Evolutionary conservation across 768 basidiomycete species (phyloP), one percentile per base, ranked within the genome.

Genomic region (Tricholoma matsutake): DNA sequence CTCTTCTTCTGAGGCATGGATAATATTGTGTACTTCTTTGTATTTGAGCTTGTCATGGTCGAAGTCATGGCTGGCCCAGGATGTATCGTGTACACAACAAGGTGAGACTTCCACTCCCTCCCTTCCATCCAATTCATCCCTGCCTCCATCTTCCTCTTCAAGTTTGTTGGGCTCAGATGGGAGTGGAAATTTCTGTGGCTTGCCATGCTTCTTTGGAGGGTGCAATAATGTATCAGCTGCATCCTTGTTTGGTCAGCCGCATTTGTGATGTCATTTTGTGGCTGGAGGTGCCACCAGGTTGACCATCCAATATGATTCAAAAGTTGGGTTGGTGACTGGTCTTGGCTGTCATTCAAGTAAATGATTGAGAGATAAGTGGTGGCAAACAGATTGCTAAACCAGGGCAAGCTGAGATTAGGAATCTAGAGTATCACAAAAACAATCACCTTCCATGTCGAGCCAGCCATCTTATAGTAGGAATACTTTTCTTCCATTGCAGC

Each of bases 221-320:
- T 54, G 37, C 20, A 64, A 52, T 2, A 59, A 61, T 49, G 66
- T 71, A 57, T 73, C 67, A 10, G 61, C n/a, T n/a, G n/a, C 67
- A n/a, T 79, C 78, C 68, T 86, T 85, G 60, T 80, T 83, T 7
- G 83, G 73, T n/a, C 88, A 81, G 25, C 89, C 89, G 59, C 91
- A 84, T 70, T 92, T 93, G 20, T 91, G 84, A 45, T 91, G 91
- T 60, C 91, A 84, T 74, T 93, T 93, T 1, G 91, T 92, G 20
- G 91, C 91, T 2, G 91, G 91, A 11, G 91, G 90, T n/a, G 91
- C 91, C 53, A 83, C 72, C 20, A 92, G 79, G 72, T 92, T 92
- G n/a, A 93, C 91, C 35, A 90, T 92, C 91, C 91, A 93, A 69
- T 93, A 92, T 10, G 91, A 92, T 20, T 91, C 91, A 70, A 92